Evolutionary conservation across 768 basidiomycete genomes (phyloP), one percentile per base, ranked within the genome.

Genomic region (Amanita exitialis): DNA sequence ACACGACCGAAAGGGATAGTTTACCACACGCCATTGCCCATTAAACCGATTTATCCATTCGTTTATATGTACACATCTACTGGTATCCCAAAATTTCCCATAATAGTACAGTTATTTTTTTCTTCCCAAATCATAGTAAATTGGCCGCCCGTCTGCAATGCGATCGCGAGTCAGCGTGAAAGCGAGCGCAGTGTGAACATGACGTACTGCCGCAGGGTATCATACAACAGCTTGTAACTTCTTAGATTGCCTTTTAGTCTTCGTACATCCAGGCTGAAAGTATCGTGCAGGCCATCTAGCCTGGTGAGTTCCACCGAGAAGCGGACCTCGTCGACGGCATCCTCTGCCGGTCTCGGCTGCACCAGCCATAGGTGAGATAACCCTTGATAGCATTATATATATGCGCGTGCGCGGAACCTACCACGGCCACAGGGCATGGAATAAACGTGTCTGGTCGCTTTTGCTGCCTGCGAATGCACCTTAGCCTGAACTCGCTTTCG

Each of bases 281-380:
- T 87, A 54, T 82, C 85, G 52, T 83, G 82, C 51, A 97, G 73
- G 51, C 88, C 81, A 57, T 84, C 83, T 53, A 98, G 72, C 56
- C 82, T 74, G 18, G 94, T 96, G 37, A 98, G 69, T 70, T 98
- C 95, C 52, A 96, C 82, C 3, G 84, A 87, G 69, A 97, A 95
- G 52, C 87, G 81, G 52, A 98, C 89, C 74, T 97, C 94, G 59
- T 89, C 94, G 32, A 85, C 86, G 34, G 79, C 73, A 60, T 97
- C 94, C 52, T 85, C 77, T 4, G 75, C 61, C 34, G 64, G 56
- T 18, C 23, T n/a, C 15, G 7, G 38, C 30, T 35, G 38, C 25
- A 36, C 8, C 34, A 49, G n/a, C 15, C n/a, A 42, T 25, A 42
- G 21, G 2, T 13, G 9, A 42, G 25, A 25, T n/a, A n/a, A n/a